phyloP scores from a whole-genome alignment of 441 rosid species.

The Euphorbia schlechtendalii region DNA sequence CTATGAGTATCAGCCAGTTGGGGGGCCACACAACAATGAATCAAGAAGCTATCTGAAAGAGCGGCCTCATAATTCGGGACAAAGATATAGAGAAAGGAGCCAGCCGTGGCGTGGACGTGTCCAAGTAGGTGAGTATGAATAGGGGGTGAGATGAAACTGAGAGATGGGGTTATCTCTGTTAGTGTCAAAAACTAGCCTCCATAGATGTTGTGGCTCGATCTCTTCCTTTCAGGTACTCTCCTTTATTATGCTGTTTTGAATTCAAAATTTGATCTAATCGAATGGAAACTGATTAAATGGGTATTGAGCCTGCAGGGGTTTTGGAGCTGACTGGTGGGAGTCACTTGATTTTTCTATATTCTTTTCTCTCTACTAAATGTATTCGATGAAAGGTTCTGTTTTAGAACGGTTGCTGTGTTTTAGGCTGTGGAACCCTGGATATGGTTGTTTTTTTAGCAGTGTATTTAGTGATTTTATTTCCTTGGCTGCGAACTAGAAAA shows the following conservation, averaged over 20 bases:
- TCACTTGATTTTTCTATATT: slow-evolving; percentile 24
- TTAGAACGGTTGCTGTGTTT: slow-evolving; percentile 24
- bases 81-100: slow-evolving; percentile 64
- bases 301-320: slow-evolving; percentile 36
- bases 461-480: slow-evolving; percentile 22
- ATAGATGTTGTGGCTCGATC: slow-evolving; percentile 20
- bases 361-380: slow-evolving; percentile 24
- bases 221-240: slow-evolving; percentile 28
- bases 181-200: slow-evolving; percentile 12
- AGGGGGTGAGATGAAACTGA: slow-evolving; percentile 27
- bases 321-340: slow-evolving; percentile 26
- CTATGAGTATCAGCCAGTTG: slow-evolving; percentile 83
- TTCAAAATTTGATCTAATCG: slow-evolving; percentile 18
- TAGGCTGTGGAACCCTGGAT: slow-evolving; percentile 30
- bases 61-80: slow-evolving; percentile 41
- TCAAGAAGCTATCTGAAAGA: slow-evolving; percentile 38
- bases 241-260: slow-evolving; percentile 23
- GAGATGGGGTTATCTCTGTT: slow-evolving; percentile 15
- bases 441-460: slow-evolving; percentile 26
- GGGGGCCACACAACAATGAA: slow-evolving; percentile 38
- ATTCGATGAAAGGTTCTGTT: slow-evolving; percentile 22
- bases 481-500: slow-evolving; percentile 11
- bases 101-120: slow-evolving; percentile 48
- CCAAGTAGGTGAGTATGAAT: slow-evolving; percentile 38
- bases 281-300: slow-evolving; percentile 23